phyloP scores from a whole-genome alignment of 1,284 basidiomycete genomes.

The Stygiomarasmius scandens region DNA sequence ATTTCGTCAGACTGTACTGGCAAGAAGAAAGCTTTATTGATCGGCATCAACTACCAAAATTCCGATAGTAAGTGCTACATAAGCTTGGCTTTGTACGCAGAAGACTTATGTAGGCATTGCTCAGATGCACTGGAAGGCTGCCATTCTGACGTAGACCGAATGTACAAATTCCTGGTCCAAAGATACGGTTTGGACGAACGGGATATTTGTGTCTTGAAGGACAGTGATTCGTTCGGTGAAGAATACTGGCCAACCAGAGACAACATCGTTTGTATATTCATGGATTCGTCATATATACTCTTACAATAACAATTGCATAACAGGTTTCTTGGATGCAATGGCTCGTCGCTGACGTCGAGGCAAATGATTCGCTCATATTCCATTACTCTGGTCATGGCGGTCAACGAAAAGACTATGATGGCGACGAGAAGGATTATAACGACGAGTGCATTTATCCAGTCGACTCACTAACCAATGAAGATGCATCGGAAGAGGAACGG shows the following conservation, averaged over 20 bases:
- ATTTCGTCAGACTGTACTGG: slow-evolving; percentile 12
- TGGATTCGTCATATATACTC: neutral
- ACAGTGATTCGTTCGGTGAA: slow-evolving; percentile 5
- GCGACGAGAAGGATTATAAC: slow-evolving; percentile 12
- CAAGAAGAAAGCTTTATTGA: slow-evolving; percentile 11
- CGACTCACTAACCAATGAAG: slow-evolving; percentile 3
- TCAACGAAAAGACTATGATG: slow-evolving; percentile 6
- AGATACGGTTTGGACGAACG: slow-evolving; percentile 11
- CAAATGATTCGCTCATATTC: slow-evolving; percentile 14
- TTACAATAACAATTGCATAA: neutral
- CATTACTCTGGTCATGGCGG: slow-evolving; percentile 14
- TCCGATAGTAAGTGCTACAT: slow-evolving; percentile 4
- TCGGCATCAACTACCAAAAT: slow-evolving; percentile 10
- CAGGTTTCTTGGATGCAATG: slow-evolving; percentile 14
- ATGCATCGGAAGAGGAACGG: slow-evolving; percentile 4
- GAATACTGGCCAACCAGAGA: slow-evolving; percentile 12
- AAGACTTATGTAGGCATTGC: neutral
- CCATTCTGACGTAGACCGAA: slow-evolving; percentile 12
- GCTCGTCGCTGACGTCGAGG: slow-evolving; percentile 9
- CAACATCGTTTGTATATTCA: slow-evolving; percentile 2
- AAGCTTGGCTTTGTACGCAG: neutral
- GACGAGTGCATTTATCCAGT: slow-evolving; percentile 13
- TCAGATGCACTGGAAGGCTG: slow-evolving; percentile 10
- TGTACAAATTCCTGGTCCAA: slow-evolving; percentile 9
- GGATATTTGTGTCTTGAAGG: slow-evolving; percentile 12